Percentiles rank a stretch among this genome's conserved stretches.
phyloP scores from a whole-genome alignment of 73 alveolate genomes.

The Durusdinium trenchii region DNA sequence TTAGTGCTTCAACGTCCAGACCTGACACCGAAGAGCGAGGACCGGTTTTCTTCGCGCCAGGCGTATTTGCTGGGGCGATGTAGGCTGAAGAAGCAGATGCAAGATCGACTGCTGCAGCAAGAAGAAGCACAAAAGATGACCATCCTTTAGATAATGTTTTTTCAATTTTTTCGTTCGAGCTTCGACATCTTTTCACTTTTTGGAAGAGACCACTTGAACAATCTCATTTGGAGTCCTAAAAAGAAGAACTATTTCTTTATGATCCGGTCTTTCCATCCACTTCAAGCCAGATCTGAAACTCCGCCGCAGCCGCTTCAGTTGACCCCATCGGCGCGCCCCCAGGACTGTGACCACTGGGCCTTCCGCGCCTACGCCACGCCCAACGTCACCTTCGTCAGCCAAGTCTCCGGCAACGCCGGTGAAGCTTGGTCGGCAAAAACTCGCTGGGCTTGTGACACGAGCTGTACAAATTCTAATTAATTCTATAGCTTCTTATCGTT shows the following conservation, averaged over 20 bases:
- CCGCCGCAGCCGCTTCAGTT: no score
- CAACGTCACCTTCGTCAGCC: slow-evolving; percentile 47
- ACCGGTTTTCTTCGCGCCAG: background rate
- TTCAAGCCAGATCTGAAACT: no score
- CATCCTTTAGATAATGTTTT: no score
- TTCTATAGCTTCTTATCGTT: no score
- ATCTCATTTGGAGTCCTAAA: background rate
- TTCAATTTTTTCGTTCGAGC: background rate
- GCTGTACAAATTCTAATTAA: no score
- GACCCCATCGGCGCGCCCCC: no score
- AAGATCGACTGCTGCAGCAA: no score
- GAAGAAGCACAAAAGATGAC: no score
- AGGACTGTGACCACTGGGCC: slow-evolving; percentile 90
- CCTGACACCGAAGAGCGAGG: slow-evolving; percentile 57
- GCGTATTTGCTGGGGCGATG: background rate
- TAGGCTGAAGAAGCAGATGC: no score
- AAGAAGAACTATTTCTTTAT: background rate
- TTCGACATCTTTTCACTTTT: background rate
- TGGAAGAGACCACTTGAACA: background rate
- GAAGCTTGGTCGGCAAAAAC: slow-evolving; percentile 27
- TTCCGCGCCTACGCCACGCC: slow-evolving; percentile 90
- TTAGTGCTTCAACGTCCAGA: background rate
- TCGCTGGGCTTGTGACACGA: no score
- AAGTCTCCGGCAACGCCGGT: slow-evolving; percentile 63
- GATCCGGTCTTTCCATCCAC: no score